Evolutionary conservation across 352 stramenopile species (phyloP).

Genomic region (Phytophthora hybrid): DNA sequence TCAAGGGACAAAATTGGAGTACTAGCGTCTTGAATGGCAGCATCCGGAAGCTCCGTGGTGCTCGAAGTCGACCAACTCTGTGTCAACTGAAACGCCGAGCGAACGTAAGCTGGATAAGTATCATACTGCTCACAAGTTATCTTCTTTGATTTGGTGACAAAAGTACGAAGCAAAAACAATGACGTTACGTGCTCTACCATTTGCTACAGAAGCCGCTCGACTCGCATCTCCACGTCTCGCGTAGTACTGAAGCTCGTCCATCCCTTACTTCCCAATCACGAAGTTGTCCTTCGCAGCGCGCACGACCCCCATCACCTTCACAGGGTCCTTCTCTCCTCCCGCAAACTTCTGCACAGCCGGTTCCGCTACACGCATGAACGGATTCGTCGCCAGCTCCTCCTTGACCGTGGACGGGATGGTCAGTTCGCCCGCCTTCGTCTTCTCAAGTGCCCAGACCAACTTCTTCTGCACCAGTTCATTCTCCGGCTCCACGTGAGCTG

Average conservation of each 20-base stretch:
- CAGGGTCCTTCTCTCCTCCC: constrained; percentile 42
- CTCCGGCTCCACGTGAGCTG: constrained; percentile 89
- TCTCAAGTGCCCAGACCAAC: constrained; percentile 57
- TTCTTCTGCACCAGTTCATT: constrained; percentile 81
- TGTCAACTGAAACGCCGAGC: no score
- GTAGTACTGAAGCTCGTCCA: not conserved
- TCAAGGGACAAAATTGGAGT: no score
- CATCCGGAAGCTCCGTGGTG: no score
- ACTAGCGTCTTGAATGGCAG: not conserved
- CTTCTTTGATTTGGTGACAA: no score
- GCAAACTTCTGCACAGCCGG: constrained; percentile 64
- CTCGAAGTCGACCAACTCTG: no score
- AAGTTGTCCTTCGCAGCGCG: constrained; percentile 73
- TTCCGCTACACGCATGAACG: constrained; percentile 80
- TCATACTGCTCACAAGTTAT: no score
- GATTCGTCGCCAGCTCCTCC: constrained; percentile 79
- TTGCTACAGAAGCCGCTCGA: no score
- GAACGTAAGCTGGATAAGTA: no score
- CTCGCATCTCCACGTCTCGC: not conserved
- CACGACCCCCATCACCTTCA: constrained; percentile 67
- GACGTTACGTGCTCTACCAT: no score
- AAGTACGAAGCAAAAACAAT: no score
- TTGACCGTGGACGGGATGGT: constrained; percentile 92
- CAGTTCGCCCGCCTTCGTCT: constrained; percentile 51
- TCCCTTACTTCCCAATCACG: constrained; percentile 55